phyloP scores from a whole-genome alignment of 805 yeast species.

The Metschnikowia anglica region DNA sequence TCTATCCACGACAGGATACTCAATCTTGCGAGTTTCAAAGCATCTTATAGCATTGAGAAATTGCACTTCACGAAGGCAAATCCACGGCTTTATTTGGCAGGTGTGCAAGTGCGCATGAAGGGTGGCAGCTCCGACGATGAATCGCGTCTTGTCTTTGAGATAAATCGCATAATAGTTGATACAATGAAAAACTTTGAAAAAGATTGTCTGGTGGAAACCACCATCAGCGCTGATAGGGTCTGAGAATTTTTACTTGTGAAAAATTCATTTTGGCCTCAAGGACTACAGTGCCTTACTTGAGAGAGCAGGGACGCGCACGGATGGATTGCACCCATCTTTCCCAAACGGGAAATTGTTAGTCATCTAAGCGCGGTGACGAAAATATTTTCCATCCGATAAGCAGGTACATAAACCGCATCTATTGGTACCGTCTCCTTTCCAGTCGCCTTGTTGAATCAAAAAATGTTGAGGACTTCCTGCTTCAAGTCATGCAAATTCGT shows the following conservation, averaged over 20 bases:
- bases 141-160: conserved; percentile 50
- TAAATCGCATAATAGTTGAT: conserved; percentile 41
- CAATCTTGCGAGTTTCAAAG: conserved; percentile 51
- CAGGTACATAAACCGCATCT: conserved; percentile 5
- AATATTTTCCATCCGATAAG: conserved; percentile 13
- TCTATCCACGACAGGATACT: conserved; percentile 47
- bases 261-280: neutral
- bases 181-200: conserved; percentile 28
- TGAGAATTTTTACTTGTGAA: neutral
- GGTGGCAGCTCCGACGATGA: conserved; percentile 79
- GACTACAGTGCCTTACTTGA: neutral
- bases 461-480: conserved; percentile 12
- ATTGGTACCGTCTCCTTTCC: neutral
- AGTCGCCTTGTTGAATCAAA: too few species aligned
- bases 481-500: conserved; percentile 1
- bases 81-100: conserved; percentile 56
- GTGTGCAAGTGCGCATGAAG: conserved; percentile 54
- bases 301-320: neutral
- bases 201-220: conserved; percentile 35
- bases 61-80: conserved; percentile 63
- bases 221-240: conserved; percentile 24
- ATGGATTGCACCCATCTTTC: conserved; percentile 6
- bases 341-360: conserved; percentile 19
- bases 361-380: conserved; percentile 25
- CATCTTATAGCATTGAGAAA: conserved; percentile 46